Conservation (phyloP, 140 eudicot genomes). For the Stevia rebaudiana region DNA sequence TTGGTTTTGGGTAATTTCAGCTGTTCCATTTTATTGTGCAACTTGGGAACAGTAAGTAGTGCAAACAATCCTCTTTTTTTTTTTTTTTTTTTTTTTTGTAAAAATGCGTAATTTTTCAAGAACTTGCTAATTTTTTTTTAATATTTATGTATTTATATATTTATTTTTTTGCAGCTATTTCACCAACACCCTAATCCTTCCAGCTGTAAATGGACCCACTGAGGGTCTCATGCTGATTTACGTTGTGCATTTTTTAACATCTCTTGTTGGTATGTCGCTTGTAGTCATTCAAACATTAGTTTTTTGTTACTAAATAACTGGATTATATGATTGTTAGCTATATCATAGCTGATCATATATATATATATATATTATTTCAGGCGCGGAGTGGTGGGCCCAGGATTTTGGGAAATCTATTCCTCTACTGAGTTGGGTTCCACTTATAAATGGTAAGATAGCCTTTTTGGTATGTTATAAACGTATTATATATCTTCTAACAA, state of each 20-base stretch:
- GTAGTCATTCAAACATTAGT: not conserved
- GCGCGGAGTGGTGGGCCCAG: conserved; percentile 86
- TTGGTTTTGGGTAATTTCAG: conserved; percentile 82
- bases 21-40: conserved; percentile 67
- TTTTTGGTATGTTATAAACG: not conserved
- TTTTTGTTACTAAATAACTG: not conserved
- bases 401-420: conserved; percentile 58
- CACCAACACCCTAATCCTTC: conserved; percentile 73
- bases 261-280: conserved; percentile 50
- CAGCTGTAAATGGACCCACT: conserved; percentile 73
- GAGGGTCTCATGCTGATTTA: conserved; percentile 80
- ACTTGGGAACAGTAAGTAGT: conserved; percentile 57
- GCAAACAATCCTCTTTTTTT: not conserved
- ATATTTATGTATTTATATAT: no score
- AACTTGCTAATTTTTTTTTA: conserved; percentile 1
- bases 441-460: conserved; percentile 45
- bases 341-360: conserved; percentile 7
- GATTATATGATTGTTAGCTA: conserved; percentile 2
- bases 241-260: conserved; percentile 52
- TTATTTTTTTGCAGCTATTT: conserved; percentile 45
- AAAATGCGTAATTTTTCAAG: not conserved
- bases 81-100: not conserved
- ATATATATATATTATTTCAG: no score
- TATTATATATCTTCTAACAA: not conserved
- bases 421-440: conserved; percentile 63